Evolutionary conservation across 805 yeast species (phyloP).

Genomic region (Candida dendrica): DNA sequence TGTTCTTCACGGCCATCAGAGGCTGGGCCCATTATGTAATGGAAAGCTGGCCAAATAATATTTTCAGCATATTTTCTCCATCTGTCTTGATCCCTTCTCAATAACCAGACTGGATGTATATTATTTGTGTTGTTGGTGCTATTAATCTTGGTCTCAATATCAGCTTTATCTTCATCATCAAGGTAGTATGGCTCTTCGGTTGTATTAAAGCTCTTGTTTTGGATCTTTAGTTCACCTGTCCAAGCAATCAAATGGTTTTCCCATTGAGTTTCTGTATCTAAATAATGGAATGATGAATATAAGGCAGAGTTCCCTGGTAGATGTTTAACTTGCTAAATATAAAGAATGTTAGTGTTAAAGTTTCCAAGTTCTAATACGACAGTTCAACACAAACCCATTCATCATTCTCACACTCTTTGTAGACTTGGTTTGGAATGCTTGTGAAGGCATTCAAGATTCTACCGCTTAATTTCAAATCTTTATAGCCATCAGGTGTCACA

Average conservation of each 20-base stretch:
- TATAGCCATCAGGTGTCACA: constrained; percentile 18
- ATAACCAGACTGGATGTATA: constrained; percentile 84
- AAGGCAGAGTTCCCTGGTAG: constrained; percentile 81
- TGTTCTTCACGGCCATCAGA: constrained; percentile 64
- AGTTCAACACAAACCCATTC: constrained; percentile 12
- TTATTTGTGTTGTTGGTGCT: constrained; percentile 38
- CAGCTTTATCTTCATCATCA: constrained; percentile 45
- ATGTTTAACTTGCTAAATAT: constrained; percentile 49
- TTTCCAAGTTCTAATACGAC: background rate
- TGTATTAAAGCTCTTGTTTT: constrained; percentile 6
- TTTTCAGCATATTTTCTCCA: constrained; percentile 92
- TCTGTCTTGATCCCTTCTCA: constrained; percentile 67
- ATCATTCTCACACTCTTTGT: constrained; percentile 29
- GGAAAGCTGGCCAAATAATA: constrained; percentile 90
- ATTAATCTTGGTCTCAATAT: constrained; percentile 41
- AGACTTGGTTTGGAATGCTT: constrained; percentile 57
- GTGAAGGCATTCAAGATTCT: constrained; percentile 64
- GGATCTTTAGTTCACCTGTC: constrained; percentile 75
- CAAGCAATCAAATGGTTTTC: constrained; percentile 86
- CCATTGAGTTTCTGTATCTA: constrained; percentile 67
- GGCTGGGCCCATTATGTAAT: constrained; percentile 77
- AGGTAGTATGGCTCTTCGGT: constrained; percentile 55
- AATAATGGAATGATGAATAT: constrained; percentile 62
- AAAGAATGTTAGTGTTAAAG: background rate
- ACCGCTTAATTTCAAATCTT: constrained; percentile 32